phyloP scores from a whole-genome alignment of 306 rosid genomes.

The Fagus crenata region DNA sequence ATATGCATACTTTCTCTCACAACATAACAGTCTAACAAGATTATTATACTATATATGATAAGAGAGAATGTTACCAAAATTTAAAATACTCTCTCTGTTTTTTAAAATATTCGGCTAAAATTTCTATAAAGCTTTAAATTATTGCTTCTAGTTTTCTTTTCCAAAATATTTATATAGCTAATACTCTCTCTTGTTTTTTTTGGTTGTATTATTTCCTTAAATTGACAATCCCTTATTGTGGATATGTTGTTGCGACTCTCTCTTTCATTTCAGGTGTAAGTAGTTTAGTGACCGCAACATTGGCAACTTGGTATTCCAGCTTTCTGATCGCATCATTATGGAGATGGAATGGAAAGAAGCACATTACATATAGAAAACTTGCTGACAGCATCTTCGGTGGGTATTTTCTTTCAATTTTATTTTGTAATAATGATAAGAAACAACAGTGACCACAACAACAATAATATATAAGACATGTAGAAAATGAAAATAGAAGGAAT shows the following conservation, averaged over 20 bases:
- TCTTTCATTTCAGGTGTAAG: slow-evolving; percentile 52
- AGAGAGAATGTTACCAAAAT: too few species aligned
- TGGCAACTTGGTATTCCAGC: slow-evolving; percentile 82
- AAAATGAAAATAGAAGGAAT: neutral
- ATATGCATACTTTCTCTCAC: too few species aligned
- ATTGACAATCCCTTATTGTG: neutral
- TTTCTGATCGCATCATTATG: slow-evolving; percentile 69
- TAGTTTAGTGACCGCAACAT: slow-evolving; percentile 61
- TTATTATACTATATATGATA: too few species aligned
- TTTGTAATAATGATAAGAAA: neutral
- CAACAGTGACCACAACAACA: neutral
- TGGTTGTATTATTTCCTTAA: neutral
- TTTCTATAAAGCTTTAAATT: neutral
- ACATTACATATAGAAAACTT: slow-evolving; percentile 61
- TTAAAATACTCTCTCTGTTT: too few species aligned
- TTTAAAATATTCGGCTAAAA: neutral
- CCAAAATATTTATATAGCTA: neutral
- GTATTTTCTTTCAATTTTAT: slow-evolving; percentile 22
- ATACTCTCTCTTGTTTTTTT: neutral
- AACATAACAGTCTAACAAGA: too few species aligned
- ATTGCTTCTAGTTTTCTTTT: neutral
- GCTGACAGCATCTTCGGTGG: slow-evolving; percentile 60
- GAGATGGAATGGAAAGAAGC: slow-evolving; percentile 79
- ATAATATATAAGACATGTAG: neutral
- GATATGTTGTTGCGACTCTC: neutral